phyloP scores from a whole-genome alignment of 2,329 filamentous ascomycete genomes.

The Dactylonectria estremocensis region DNA sequence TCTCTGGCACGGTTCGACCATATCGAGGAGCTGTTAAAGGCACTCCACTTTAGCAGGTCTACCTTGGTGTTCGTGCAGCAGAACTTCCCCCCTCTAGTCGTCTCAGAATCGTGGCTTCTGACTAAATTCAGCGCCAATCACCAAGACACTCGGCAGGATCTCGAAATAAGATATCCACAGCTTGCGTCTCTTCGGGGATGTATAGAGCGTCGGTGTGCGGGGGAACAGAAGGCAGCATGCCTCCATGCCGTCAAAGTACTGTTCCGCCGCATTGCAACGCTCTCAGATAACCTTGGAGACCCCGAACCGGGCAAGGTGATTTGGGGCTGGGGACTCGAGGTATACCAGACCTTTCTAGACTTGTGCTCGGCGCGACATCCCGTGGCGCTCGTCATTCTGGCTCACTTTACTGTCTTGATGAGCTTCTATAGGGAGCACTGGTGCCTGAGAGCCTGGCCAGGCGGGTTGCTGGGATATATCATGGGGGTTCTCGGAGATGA shows the following conservation, averaged over 20 bases:
- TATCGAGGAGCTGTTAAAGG: not conserved
- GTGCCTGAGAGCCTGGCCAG: not conserved
- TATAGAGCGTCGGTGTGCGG: not conserved
- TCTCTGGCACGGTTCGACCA: not conserved
- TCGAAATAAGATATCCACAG: not conserved
- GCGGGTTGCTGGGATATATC: not conserved
- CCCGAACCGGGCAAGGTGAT: not conserved
- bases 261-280: not conserved
- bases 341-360: conserved; percentile 10
- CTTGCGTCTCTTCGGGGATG: not conserved
- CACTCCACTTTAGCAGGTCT: not conserved
- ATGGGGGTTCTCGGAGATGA: not conserved
- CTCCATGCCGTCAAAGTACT: not conserved
- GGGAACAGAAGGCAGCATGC: not conserved
- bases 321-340: conserved; percentile 13
- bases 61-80: not conserved
- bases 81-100: not conserved
- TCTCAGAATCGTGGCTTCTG: not conserved
- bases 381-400: conserved; percentile 11
- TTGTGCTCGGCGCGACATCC: conserved; percentile 10
- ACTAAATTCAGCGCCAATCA: not conserved
- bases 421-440: not conserved
- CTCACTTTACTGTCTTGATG: conserved; percentile 8
- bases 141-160: not conserved
- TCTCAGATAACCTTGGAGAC: not conserved